Evolutionary conservation across 768 basidiomycete genomes (phyloP).

Genomic region (Pholiota molesta): DNA sequence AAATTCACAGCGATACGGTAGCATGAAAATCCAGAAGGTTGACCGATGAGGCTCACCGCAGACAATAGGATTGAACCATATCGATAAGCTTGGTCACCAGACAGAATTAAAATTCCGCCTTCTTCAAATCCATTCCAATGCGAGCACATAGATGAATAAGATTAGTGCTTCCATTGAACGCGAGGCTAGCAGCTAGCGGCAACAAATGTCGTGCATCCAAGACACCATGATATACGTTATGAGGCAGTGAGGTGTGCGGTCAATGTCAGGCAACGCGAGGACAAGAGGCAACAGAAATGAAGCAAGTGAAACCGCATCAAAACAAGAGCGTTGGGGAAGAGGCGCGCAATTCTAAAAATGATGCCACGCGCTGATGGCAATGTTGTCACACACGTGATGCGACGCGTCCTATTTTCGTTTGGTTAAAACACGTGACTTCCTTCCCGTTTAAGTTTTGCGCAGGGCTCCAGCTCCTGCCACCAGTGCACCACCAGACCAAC

Average conservation of each 20-base stretch:
- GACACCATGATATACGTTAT: neutral
- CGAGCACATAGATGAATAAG: neutral
- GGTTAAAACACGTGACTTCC: constrained; percentile 17
- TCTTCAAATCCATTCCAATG: neutral
- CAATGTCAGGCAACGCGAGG: constrained; percentile 10
- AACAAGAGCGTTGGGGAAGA: neutral
- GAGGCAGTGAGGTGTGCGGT: neutral
- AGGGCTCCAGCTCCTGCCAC: constrained; percentile 5
- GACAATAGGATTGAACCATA: neutral
- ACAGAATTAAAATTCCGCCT: neutral
- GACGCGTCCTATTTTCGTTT: constrained; percentile 24
- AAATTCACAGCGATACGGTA: neutral
- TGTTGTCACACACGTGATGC: constrained; percentile 20
- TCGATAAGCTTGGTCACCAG: neutral
- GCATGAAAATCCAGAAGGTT: neutral
- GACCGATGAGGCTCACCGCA: neutral
- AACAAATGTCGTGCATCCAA: constrained; percentile 2
- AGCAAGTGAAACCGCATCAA: neutral
- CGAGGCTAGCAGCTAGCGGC: too few relatives aligned
- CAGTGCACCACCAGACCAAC: neutral
- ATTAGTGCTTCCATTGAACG: constrained; percentile 1
- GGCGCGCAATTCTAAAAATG: constrained; percentile 5
- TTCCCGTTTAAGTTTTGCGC: constrained; percentile 19
- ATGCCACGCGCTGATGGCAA: constrained; percentile 1
- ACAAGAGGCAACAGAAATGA: constrained; percentile 1